phyloP scores from a whole-genome alignment of 768 basidiomycete species.

The Suillus lakei region DNA sequence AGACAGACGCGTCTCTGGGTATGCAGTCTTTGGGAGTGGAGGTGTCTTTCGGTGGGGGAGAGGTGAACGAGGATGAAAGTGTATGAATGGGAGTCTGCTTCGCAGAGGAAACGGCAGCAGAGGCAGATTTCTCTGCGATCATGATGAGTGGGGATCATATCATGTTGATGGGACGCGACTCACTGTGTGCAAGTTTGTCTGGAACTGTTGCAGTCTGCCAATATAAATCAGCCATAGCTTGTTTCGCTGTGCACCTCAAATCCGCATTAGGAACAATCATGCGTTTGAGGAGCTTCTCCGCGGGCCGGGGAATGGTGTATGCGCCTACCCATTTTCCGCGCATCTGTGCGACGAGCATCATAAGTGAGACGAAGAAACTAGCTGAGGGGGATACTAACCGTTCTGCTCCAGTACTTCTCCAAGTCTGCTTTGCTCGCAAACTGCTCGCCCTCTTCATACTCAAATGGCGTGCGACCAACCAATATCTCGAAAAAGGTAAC shows the following conservation, averaged over 20 bases:
- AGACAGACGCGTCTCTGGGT: constrained; percentile 25
- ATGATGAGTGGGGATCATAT: constrained; percentile 3
- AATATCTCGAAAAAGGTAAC: constrained; percentile 96
- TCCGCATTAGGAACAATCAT: constrained; percentile 89
- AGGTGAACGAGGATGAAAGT: constrained; percentile 24
- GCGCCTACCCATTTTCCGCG: constrained; percentile 85
- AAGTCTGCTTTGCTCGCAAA: constrained; percentile 81
- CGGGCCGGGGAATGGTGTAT: constrained; percentile 60
- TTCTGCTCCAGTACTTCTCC: constrained; percentile 86
- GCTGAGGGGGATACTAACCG: constrained; percentile 48
- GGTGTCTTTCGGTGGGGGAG: constrained; percentile 25
- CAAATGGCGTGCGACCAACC: constrained; percentile 91
- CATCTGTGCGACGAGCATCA: constrained; percentile 43
- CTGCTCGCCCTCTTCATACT: constrained; percentile 77
- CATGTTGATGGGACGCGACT: constrained; percentile 19
- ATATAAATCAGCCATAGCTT: constrained; percentile 69
- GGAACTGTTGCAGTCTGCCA: constrained; percentile 50
- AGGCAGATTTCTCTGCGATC: constrained; percentile 40
- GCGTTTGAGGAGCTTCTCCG: constrained; percentile 70
- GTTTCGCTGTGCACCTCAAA: constrained; percentile 68
- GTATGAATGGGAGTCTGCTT: constrained; percentile 22
- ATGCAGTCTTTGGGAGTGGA: constrained; percentile 21
- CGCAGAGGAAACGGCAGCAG: constrained; percentile 18
- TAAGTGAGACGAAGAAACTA: background rate
- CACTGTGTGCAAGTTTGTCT: constrained; percentile 43